A percentile compares a stretch with the other conserved stretches of the same genome.
Evolutionary conservation across 495 filamentous ascomycete species (phyloP).

Genomic region (Jackrogersella minutella): DNA sequence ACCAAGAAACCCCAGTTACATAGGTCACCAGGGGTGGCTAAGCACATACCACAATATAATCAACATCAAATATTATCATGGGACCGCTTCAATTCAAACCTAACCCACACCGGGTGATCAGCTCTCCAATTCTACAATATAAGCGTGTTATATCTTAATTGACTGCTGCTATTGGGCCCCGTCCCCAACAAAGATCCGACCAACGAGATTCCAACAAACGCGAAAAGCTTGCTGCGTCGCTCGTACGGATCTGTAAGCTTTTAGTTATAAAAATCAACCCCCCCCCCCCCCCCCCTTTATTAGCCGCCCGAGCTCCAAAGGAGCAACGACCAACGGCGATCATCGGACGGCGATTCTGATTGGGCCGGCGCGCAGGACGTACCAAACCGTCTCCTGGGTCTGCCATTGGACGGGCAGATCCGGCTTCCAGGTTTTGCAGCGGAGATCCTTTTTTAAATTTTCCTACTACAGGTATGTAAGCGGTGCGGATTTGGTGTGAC

Average conservation of each 20-base stretch:
- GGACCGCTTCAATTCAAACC: too few species aligned
- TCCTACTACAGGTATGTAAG: neutral
- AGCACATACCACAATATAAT: conserved; percentile 4
- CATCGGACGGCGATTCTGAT: conserved; percentile 3
- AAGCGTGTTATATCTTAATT: neutral
- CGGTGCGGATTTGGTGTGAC: conserved; percentile 12
- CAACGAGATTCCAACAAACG: conserved; percentile 6
- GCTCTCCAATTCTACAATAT: too few species aligned
- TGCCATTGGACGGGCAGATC: conserved; percentile 13
- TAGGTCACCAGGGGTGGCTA: conserved; percentile 15
- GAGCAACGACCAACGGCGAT: neutral
- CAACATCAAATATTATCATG: neutral
- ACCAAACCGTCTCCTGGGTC: neutral
- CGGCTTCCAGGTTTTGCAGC: conserved; percentile 23
- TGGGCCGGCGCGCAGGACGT: neutral
- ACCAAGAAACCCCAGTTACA: conserved; percentile 6
- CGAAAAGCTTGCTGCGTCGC: neutral
- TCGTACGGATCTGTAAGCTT: neutral
- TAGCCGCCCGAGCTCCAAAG: neutral
- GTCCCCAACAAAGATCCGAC: conserved; percentile 2
- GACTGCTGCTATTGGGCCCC: conserved; percentile 12
- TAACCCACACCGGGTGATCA: conserved; percentile 10
- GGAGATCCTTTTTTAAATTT: conserved; percentile 14
- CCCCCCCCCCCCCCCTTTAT: neutral
- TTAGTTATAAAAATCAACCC: neutral